Evolutionary conservation across 1,284 basidiomycete genomes (phyloP).

Genomic region (Phaffia rhodozyma): DNA sequence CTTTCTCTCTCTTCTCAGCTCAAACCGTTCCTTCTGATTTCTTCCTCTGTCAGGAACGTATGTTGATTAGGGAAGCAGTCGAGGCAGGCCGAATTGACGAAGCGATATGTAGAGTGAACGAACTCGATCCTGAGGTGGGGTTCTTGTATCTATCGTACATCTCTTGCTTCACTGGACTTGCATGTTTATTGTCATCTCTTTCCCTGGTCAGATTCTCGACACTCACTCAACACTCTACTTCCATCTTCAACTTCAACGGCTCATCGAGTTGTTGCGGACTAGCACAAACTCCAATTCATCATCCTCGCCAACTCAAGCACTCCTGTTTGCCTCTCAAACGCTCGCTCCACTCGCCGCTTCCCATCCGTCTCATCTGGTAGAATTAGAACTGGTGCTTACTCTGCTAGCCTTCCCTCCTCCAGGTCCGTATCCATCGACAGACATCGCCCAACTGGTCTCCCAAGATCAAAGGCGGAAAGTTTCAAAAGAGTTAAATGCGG

Average conservation of each 20-base stretch:
- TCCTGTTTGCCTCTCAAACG: constrained; percentile 83
- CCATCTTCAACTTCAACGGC: constrained; percentile 80
- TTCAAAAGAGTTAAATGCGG: constrained; percentile 80
- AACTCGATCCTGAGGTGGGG: constrained; percentile 91
- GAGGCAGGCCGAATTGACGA: constrained; percentile 90
- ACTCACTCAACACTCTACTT: constrained; percentile 74
- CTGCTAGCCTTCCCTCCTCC: constrained; percentile 61
- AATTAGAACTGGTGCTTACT: constrained; percentile 91
- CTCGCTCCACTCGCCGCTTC: constrained; percentile 90
- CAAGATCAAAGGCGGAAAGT: constrained; percentile 64
- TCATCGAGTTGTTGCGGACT: constrained; percentile 87
- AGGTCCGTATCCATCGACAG: constrained; percentile 40
- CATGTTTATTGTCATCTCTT: not conserved
- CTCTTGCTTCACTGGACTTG: constrained; percentile 7
- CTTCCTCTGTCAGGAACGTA: constrained; percentile 52
- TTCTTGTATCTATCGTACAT: constrained; percentile 19
- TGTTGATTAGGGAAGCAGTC: constrained; percentile 85
- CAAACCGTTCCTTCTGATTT: not conserved
- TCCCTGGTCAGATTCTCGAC: constrained; percentile 61
- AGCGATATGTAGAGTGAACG: constrained; percentile 85
- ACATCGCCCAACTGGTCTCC: constrained; percentile 46
- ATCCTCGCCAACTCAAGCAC: constrained; percentile 74
- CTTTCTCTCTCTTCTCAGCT: not conserved
- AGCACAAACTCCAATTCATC: constrained; percentile 68
- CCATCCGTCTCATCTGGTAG: constrained; percentile 79